phyloP scores from a whole-genome alignment of 2,329 filamentous ascomycete species.

The Chrysosporium queenslandicum region DNA sequence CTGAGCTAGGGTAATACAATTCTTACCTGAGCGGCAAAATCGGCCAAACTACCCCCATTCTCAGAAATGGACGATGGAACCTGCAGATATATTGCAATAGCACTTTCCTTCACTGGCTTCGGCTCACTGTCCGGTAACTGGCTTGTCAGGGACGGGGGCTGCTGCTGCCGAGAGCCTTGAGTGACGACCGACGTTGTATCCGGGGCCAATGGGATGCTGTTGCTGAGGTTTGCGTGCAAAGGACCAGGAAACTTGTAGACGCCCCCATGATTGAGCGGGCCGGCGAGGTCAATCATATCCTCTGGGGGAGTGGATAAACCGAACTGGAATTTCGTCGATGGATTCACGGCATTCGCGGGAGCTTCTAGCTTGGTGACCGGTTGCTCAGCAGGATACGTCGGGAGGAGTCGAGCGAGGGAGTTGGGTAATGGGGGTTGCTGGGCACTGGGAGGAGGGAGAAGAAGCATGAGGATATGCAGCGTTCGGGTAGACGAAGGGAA shows the following conservation, averaged over 20 bases:
- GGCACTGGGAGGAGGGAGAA: constrained; percentile 6
- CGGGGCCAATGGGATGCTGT: constrained; percentile 16
- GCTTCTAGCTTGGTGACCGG: not conserved
- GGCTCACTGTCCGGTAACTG: constrained; percentile 19
- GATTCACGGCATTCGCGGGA: constrained; percentile 3
- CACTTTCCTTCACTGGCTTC: constrained; percentile 23
- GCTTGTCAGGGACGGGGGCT: constrained; percentile 22
- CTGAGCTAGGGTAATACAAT: no score
- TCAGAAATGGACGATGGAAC: constrained; percentile 67
- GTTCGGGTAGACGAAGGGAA: no score
- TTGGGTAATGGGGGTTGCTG: not conserved
- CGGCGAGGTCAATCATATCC: constrained; percentile 36
- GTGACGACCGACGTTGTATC: no score
- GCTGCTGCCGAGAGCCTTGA: constrained; percentile 18
- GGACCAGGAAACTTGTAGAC: constrained; percentile 16
- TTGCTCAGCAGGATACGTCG: not conserved
- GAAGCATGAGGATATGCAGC: not conserved
- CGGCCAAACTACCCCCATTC: constrained; percentile 63
- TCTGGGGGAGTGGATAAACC: constrained; percentile 34
- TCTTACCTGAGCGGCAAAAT: constrained; percentile 71
- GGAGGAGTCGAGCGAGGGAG: not conserved
- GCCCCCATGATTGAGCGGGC: constrained; percentile 26
- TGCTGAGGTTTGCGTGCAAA: constrained; percentile 12
- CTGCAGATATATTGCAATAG: constrained; percentile 48
- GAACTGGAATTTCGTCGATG: constrained; percentile 16